These are phyloP conservation scores for Plectosphaerella plurivora DNA, from an alignment of 2,329 filamentous ascomycete species.

Conservation along the genomic window DNA sequence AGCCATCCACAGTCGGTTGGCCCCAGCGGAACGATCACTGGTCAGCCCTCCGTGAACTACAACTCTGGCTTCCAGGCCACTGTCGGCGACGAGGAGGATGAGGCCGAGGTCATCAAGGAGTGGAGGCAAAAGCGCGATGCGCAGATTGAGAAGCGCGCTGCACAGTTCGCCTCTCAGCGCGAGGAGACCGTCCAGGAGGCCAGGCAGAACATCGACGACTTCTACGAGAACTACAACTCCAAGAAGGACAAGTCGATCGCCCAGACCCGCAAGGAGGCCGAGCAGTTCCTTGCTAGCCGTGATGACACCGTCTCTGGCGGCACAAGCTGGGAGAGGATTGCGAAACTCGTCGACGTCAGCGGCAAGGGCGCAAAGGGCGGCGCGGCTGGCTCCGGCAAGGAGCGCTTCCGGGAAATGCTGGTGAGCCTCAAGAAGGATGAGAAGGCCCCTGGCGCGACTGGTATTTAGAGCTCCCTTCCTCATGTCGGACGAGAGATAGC, in stretches of 20 bases:
- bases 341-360: conserved; percentile 94
- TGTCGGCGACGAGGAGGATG: conserved; percentile 58
- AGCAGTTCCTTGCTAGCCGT: conserved; percentile 81
- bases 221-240: conserved; percentile 98
- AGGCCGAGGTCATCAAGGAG: conserved; percentile 82
- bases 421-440: conserved; percentile 88
- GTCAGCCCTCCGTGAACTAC: conserved; percentile 54
- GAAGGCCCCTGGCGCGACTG: conserved; percentile 67
- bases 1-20: conserved; percentile 55
- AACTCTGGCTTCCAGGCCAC: conserved; percentile 58
- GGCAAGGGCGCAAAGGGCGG: conserved; percentile 88
- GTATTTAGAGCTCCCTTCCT: conserved; percentile 39
- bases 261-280: conserved; percentile 86
- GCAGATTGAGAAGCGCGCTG: conserved; percentile 75
- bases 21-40: conserved; percentile 76
- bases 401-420: conserved; percentile 89
- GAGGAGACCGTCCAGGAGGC: conserved; percentile 83
- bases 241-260: conserved; percentile 93
- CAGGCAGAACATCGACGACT: conserved; percentile 93
- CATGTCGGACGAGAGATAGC: no score
- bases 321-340: conserved; percentile 97
- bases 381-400: conserved; percentile 86
- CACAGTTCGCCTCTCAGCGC: conserved; percentile 79
- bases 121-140: conserved; percentile 90
- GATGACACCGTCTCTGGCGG: conserved; percentile 93